phyloP scores from a whole-genome alignment of 225 moss, liverwort and hornwort species.

The Takakia lepidozioides region DNA sequence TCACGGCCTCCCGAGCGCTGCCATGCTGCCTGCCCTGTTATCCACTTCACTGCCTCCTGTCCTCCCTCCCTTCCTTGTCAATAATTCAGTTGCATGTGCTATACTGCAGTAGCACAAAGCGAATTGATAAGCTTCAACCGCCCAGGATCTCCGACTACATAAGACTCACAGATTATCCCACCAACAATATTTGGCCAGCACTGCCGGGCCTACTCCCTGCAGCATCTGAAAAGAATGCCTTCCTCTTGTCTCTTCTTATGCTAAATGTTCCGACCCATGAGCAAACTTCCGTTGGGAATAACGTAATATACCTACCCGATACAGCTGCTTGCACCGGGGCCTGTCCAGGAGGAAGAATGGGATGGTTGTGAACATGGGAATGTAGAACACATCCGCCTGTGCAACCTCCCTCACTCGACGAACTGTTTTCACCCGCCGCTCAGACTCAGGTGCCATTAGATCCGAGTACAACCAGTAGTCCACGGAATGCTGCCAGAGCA shows the following conservation, averaged over 20 bases:
- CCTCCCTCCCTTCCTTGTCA: too few relatives aligned
- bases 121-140: too few relatives aligned
- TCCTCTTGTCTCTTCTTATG: too few relatives aligned
- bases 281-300: too few relatives aligned
- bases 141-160: too few relatives aligned
- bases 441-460: constrained; percentile 32
- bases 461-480: constrained; percentile 37
- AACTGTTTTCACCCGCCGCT: constrained; percentile 21
- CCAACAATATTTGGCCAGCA: too few relatives aligned
- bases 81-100: too few relatives aligned
- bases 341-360: constrained; percentile 46
- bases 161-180: too few relatives aligned
- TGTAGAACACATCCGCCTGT: constrained; percentile 45
- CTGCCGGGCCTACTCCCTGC: too few relatives aligned
- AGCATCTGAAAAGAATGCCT: too few relatives aligned
- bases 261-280: too few relatives aligned
- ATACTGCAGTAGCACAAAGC: too few relatives aligned
- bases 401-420: constrained; percentile 23
- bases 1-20: constrained; percentile 49
- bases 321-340: constrained; percentile 32
- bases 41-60: constrained; percentile 52
- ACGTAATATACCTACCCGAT: constrained; percentile 41
- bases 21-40: constrained; percentile 44
- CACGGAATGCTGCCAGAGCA: constrained; percentile 41
- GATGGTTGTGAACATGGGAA: constrained; percentile 57